Conservation (phyloP, 2,329 filamentous ascomycete genomes). For the Westerdykella ornata region DNA sequence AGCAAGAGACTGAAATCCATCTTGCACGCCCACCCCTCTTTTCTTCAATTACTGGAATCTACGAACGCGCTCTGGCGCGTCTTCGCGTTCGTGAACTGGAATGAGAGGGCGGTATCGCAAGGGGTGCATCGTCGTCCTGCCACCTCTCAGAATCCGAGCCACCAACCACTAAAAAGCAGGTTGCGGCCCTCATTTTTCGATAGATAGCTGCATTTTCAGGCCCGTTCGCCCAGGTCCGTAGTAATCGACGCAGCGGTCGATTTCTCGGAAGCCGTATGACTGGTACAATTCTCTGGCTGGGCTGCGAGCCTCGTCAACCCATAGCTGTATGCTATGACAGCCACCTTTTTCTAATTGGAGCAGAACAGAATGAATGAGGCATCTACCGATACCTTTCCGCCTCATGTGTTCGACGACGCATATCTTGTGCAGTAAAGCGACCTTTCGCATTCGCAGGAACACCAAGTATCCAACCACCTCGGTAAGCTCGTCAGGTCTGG, state of each 20-base stretch:
- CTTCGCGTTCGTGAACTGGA: conserved; percentile 17
- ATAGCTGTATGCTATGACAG: conserved; percentile 45
- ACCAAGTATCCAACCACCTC: conserved; percentile 44
- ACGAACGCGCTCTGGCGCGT: conserved; percentile 12
- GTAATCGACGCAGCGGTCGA: conserved; percentile 44
- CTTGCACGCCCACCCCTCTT: conserved; percentile 25
- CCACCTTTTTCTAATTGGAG: conserved; percentile 41
- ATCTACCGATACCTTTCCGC: conserved; percentile 42
- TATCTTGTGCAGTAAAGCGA: conserved; percentile 48
- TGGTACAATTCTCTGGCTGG: conserved; percentile 43
- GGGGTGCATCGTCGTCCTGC: conserved; percentile 20
- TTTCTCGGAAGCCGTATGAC: conserved; percentile 42
- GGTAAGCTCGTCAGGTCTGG: conserved; percentile 11
- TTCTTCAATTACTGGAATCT: conserved; percentile 24
- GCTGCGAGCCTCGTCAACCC: conserved; percentile 46
- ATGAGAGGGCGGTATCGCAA: conserved; percentile 20
- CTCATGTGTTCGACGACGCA: conserved; percentile 45
- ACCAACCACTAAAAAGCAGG: conserved; percentile 5
- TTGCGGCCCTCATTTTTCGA: conserved; percentile 8
- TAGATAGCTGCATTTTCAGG: conserved; percentile 24
- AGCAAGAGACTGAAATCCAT: conserved; percentile 17
- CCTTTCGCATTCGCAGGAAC: conserved; percentile 41
- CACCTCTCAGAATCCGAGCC: conserved; percentile 16
- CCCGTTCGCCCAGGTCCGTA: conserved; percentile 46
- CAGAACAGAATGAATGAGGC: conserved; percentile 42